Evolutionary conservation across 2,329 filamentous ascomycete species (phyloP), one percentile per base, ranked within the genome.

Genomic region (Shiraia sp.): DNA sequence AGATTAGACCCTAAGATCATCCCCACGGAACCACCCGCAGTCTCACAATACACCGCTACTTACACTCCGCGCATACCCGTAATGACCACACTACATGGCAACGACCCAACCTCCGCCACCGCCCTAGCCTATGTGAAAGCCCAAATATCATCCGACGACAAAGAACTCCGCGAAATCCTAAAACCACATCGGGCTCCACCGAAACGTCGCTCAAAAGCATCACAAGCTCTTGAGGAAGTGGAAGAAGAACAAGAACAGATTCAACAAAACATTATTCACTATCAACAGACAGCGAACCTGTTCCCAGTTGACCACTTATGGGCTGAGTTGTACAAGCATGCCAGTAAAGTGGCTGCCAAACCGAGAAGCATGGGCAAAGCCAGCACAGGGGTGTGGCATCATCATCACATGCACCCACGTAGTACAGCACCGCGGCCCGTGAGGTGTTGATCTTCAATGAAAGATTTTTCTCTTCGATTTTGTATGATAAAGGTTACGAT

Each of bases 21-120:
- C 2, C 83, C 89, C 0, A 57, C 36, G 0, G 74, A 80, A 10
- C 66, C 81, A 6, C 87, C 88, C 0, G 67, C 76, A 1, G 75
- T 86, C 0, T 76, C 88, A 4, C 63, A 71, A 14, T 87, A 89
- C 51, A 35, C 64, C 0, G 93, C 95, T 61, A 79, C 70, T 0
- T 97, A 96, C 67, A 81, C 69, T 0, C 81, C 85, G 0, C 84
- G 92, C 13, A 75, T 78, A 10, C 85, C 91, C 0, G 86, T 97
- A 40, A 95, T 97, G 90, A 79, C 87, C 40, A 68, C 78, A 1
- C 76, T 96, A 1, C 75, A 80, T 7, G 53, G 49, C 34, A 25
- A 39, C 10, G 39, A 60, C 27, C 40, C 51, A 31, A 77, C 78
- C 6, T 57, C 40, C 3, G 72, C 16, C 55, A 68, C 27, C 1